Conservation (phyloP, 257 asterid genomes). For the Nicotiana tomentosiformis region DNA sequence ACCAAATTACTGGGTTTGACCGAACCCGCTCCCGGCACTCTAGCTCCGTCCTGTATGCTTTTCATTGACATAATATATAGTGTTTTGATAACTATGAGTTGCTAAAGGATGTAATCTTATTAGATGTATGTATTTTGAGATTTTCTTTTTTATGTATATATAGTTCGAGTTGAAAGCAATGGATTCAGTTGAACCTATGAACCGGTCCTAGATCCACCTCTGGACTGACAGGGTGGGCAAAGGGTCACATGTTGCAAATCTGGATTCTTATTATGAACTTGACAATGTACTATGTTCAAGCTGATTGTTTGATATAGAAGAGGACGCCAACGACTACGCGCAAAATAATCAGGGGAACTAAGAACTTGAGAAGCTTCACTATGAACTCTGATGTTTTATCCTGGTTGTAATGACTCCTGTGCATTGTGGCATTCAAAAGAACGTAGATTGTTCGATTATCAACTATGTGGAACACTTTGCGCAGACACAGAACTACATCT, state of each 20-base stretch:
- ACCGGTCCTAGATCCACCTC: slow-evolving; percentile 14
- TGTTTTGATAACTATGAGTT: neutral
- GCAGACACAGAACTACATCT: too few relatives aligned
- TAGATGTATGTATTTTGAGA: neutral
- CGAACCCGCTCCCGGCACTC: too few relatives aligned
- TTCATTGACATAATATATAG: neutral
- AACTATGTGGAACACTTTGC: too few relatives aligned
- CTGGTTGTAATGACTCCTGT: too few relatives aligned
- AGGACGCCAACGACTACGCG: slow-evolving; percentile 55
- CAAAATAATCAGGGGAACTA: slow-evolving; percentile 33
- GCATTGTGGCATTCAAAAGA: too few relatives aligned
- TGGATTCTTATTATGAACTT: neutral
- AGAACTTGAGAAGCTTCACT: too few relatives aligned
- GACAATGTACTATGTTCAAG: slow-evolving; percentile 18
- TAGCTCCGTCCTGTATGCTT: slow-evolving; percentile 1
- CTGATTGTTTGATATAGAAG: slow-evolving; percentile 50
- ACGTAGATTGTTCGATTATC: too few relatives aligned
- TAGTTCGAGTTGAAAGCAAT: neutral
- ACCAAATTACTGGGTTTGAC: too few relatives aligned
- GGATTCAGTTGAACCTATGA: neutral
- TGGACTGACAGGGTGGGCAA: neutral
- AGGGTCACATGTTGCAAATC: neutral
- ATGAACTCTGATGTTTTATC: too few relatives aligned
- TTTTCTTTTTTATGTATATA: neutral
- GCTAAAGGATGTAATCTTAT: neutral